Percentiles rank a stretch among this genome's conserved stretches.
Evolutionary conservation across 345 rosid species (phyloP).

Genomic region (Excoecaria agallocha): DNA sequence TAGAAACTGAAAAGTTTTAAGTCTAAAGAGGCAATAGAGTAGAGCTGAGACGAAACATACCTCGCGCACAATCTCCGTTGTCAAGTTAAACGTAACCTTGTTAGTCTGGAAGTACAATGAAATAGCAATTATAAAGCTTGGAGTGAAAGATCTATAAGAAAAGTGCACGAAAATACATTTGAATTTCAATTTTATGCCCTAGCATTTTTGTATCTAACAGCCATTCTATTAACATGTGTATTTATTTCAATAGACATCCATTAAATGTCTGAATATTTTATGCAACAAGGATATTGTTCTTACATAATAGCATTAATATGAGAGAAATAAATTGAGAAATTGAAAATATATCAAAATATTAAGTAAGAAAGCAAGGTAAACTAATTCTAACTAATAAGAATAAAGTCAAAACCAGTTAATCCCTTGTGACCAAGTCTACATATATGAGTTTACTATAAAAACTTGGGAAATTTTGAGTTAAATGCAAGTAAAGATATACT

Average conservation of each 20-base stretch:
- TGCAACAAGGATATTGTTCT: background rate
- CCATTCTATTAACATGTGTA: constrained; percentile 1
- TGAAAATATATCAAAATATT: background rate
- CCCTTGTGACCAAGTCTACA: background rate
- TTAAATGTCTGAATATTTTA: background rate
- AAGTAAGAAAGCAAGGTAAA: background rate
- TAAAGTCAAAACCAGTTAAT: background rate
- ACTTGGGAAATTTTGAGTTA: background rate
- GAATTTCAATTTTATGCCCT: background rate
- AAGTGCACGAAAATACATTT: background rate
- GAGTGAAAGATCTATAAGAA: background rate
- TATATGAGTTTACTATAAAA: background rate
- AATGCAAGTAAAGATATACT: no score
- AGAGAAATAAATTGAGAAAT: background rate
- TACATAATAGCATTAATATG: background rate
- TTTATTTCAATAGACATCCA: background rate
- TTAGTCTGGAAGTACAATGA: constrained; percentile 64
- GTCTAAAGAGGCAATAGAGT: background rate
- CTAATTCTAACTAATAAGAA: background rate
- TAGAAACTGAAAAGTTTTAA: background rate
- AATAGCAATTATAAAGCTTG: constrained; percentile 3
- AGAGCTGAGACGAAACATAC: constrained; percentile 31
- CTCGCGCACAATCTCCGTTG: constrained; percentile 86
- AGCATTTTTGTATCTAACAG: background rate
- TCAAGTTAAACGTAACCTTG: constrained; percentile 80